Percentiles rank a stretch among this genome's conserved stretches.
Evolutionary conservation across 208 protist genomes (phyloP).

Genomic region (Acanthamoeba castellanii): DNA sequence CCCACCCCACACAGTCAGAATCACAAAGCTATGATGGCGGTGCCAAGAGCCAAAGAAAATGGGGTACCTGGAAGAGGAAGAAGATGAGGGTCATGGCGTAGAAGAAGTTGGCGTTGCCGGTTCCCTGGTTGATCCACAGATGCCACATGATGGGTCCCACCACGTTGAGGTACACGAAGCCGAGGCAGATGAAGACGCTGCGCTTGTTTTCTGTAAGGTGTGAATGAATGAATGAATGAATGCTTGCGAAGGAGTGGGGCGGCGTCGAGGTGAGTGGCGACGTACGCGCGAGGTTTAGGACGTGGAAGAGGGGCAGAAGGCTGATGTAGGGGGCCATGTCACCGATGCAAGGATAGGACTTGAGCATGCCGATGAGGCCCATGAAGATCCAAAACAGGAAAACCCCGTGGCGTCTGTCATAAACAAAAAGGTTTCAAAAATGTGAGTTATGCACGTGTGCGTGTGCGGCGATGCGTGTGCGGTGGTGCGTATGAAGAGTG

Average conservation of each 20-base stretch:
- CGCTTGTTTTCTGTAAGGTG: slow-evolving; percentile 58
- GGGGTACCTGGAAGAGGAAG: slow-evolving; percentile 54
- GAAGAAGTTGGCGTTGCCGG: slow-evolving; percentile 75
- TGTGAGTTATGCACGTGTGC: background rate
- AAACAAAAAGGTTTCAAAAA: background rate
- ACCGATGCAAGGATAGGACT: slow-evolving; percentile 71
- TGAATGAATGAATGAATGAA: too few relatives aligned
- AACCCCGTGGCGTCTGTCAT: slow-evolving; percentile 17
- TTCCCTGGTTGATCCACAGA: slow-evolving; percentile 71
- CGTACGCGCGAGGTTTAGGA: slow-evolving; percentile 63
- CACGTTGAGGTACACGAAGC: slow-evolving; percentile 69
- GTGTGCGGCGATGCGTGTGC: background rate
- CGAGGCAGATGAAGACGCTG: slow-evolving; percentile 63
- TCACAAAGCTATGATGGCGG: too few relatives aligned
- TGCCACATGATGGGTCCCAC: slow-evolving; percentile 72
- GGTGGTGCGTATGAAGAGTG: background rate
- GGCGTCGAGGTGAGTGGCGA: background rate
- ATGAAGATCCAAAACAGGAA: slow-evolving; percentile 74
- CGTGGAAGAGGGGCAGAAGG: slow-evolving; percentile 58
- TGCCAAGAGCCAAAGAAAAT: too few relatives aligned
- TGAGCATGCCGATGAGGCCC: slow-evolving; percentile 69
- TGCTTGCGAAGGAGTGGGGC: background rate
- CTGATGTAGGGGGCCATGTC: slow-evolving; percentile 72
- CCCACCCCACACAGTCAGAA: background rate
- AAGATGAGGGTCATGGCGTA: slow-evolving; percentile 74